A percentile compares a stretch with the other conserved stretches of the same genome.
Evolutionary conservation across 305 asterid species (phyloP).

Genomic region (Nicotiana rustica): DNA sequence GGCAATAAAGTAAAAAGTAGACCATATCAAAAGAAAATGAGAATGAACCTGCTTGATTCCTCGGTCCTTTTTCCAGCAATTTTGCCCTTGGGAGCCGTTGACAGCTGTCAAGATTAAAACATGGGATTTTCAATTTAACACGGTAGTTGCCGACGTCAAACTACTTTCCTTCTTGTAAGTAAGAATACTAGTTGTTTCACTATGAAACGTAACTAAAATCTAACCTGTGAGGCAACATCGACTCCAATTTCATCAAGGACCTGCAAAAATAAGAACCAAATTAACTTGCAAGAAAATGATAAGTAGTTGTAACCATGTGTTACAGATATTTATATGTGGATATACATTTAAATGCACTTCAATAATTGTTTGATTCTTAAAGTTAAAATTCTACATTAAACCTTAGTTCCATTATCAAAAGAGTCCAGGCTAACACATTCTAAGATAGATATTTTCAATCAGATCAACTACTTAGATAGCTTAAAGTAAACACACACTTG

Average conservation of each 20-base stretch:
- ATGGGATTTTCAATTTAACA: neutral
- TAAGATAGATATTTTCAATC: neutral
- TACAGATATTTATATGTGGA: neutral
- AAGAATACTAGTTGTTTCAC: neutral
- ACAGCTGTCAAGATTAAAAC: conserved; percentile 57
- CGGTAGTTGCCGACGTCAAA: neutral
- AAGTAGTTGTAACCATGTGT: neutral
- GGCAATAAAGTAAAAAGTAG: neutral
- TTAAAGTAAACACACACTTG: neutral
- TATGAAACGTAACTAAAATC: conserved; percentile 10
- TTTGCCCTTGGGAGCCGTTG: conserved; percentile 92
- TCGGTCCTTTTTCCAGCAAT: conserved; percentile 71
- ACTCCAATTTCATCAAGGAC: conserved; percentile 96
- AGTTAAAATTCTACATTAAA: neutral
- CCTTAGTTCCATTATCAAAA: neutral
- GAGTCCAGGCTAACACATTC: neutral
- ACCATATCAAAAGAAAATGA: conserved; percentile 12
- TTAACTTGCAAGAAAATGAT: conserved; percentile 1
- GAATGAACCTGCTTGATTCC: conserved; percentile 65
- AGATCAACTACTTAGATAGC: conserved; percentile 13
- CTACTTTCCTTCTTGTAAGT: neutral
- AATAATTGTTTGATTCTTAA: neutral
- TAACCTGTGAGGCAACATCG: conserved; percentile 92
- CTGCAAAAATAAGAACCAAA: conserved; percentile 44
- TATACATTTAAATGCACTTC: neutral